phyloP scores from a whole-genome alignment of 2,329 filamentous ascomycete species.

The Fusarium chlamydosporum region DNA sequence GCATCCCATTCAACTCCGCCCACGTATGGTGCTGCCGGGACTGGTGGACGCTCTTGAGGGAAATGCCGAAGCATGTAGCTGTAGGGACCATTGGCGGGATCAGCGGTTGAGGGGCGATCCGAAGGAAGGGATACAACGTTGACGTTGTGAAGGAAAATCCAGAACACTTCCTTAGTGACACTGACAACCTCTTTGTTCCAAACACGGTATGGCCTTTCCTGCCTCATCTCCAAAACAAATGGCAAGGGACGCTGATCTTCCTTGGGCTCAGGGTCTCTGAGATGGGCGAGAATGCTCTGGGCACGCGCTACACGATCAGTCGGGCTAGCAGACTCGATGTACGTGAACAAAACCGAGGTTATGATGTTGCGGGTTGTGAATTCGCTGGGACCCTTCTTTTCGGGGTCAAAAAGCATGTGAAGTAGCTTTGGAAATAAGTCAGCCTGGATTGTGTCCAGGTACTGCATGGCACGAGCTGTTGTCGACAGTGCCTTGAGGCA shows the following conservation, averaged over 20 bases:
- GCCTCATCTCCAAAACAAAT: slow-evolving; percentile 92
- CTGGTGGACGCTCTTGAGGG: slow-evolving; percentile 86
- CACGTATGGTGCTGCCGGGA: slow-evolving; percentile 94
- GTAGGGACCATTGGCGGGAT: slow-evolving; percentile 58
- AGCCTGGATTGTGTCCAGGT: slow-evolving; percentile 82
- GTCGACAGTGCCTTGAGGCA: slow-evolving; percentile 96
- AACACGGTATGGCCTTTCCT: slow-evolving; percentile 87
- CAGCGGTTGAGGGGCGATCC: slow-evolving; percentile 54
- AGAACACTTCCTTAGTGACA: slow-evolving; percentile 98
- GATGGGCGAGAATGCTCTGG: slow-evolving; percentile 79
- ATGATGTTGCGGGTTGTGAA: slow-evolving; percentile 94
- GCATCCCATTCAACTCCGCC: slow-evolving; percentile 99
- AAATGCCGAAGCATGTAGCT: slow-evolving; percentile 80
- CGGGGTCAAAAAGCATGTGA: slow-evolving; percentile 94
- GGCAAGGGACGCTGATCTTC: slow-evolving; percentile 82
- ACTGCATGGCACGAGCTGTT: slow-evolving; percentile 85
- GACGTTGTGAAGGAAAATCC: slow-evolving; percentile 96
- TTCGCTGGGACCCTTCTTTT: slow-evolving; percentile 97
- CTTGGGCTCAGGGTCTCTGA: slow-evolving; percentile 82
- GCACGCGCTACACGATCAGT: slow-evolving; percentile 77
- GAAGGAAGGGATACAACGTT: slow-evolving; percentile 82
- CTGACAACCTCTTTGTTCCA: slow-evolving; percentile 95
- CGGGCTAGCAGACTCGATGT: slow-evolving; percentile 77
- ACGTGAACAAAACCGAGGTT: slow-evolving; percentile 89
- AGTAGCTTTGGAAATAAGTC: slow-evolving; percentile 89